These are phyloP conservation scores for Ajuga reptans DNA, from an alignment of 305 asterid genomes.

Conservation along the genomic window DNA sequence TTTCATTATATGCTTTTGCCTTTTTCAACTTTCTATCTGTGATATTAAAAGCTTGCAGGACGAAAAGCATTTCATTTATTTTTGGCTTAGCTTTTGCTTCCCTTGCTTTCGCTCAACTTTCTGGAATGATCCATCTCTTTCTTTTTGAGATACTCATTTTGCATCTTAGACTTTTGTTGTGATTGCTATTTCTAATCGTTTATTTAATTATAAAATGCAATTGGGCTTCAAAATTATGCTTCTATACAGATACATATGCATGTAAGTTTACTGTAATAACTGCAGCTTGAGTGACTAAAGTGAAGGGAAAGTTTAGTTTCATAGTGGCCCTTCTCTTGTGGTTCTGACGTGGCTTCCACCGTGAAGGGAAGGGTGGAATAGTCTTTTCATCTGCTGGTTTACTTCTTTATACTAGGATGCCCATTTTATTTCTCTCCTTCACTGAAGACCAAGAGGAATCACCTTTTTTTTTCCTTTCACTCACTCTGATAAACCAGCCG, in stretches of 20 bases:
- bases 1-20: background rate
- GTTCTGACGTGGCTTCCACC: conserved; percentile 29
- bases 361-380: conserved; percentile 21
- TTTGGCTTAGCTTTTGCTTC: conserved; percentile 16
- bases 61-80: background rate
- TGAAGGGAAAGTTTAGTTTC: background rate
- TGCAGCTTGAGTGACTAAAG: conserved; percentile 13
- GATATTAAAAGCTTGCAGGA: background rate
- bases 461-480: conserved; percentile 14
- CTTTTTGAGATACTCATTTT: conserved; percentile 10
- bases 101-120: conserved; percentile 19
- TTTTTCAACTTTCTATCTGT: conserved; percentile 13
- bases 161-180: conserved; percentile 6
- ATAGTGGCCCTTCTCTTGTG: conserved; percentile 8
- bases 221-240: background rate
- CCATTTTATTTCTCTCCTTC: conserved; percentile 22
- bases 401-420: conserved; percentile 18
- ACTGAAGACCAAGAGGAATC: conserved; percentile 21
- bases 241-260: background rate
- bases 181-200: background rate
- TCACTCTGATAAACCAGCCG: conserved; percentile 2
- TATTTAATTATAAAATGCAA: background rate
- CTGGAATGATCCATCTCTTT: conserved; percentile 1
- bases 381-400: conserved; percentile 25
- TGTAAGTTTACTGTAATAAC: background rate